A percentile compares a stretch with the other conserved stretches of the same genome.
Conservation (phyloP, 2,329 filamentous ascomycete genomes). For the Biscogniauxia sp. region DNA sequence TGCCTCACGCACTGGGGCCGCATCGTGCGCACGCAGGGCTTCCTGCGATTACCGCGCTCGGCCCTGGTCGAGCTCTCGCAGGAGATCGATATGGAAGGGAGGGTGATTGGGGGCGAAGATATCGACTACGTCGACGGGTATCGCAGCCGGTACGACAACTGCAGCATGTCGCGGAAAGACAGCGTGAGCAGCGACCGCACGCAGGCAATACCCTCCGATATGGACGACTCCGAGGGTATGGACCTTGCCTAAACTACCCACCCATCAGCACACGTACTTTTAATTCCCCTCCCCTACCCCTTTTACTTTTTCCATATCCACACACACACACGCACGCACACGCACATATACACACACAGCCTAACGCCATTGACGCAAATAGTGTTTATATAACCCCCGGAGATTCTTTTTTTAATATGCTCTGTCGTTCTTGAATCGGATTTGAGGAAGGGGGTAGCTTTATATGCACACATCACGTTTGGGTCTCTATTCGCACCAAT, state of each 20-base stretch:
- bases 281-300: too few species aligned
- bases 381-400: too few species aligned
- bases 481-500: too few species aligned
- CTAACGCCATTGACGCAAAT: too few species aligned
- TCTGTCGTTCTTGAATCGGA: too few species aligned
- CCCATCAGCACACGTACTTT: neutral
- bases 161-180: slow-evolving; percentile 48
- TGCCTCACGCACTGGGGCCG: slow-evolving; percentile 94
- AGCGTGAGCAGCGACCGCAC: slow-evolving; percentile 60
- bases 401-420: too few species aligned
- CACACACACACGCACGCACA: too few species aligned
- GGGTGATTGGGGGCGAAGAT: slow-evolving; percentile 85
- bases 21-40: slow-evolving; percentile 84
- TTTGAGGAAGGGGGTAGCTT: too few species aligned
- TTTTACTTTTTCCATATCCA: slow-evolving; percentile 3
- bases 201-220: slow-evolving; percentile 55
- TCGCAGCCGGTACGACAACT: slow-evolving; percentile 45
- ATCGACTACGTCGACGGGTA: slow-evolving; percentile 58
- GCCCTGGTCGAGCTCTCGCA: slow-evolving; percentile 89
- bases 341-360: too few species aligned
- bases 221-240: slow-evolving; percentile 62
- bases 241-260: slow-evolving; percentile 42
- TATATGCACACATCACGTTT: too few species aligned
- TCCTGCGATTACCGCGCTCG: slow-evolving; percentile 73
- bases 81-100: slow-evolving; percentile 89